Percentiles rank a stretch among this genome's conserved stretches.
phyloP scores from a whole-genome alignment of 768 basidiomycete species.

The Austroboletus eburneus region DNA sequence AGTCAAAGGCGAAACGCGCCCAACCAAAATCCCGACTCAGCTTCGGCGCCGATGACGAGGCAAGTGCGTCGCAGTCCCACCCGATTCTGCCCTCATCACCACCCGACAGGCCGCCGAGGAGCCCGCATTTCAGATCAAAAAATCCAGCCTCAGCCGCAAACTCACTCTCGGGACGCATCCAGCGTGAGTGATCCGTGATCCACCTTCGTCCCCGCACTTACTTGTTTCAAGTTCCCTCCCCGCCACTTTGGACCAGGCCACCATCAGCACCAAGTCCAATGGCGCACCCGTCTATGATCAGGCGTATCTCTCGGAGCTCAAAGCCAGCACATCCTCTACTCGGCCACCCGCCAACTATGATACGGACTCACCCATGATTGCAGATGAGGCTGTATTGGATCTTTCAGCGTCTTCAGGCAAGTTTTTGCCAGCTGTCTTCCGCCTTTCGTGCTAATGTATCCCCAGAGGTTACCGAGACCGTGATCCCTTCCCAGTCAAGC shows the following conservation, averaged over 20 bases:
- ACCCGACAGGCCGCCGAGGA: constrained; percentile 47
- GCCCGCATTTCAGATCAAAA: constrained; percentile 75
- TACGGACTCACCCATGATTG: constrained; percentile 43
- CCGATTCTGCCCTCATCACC: constrained; percentile 22
- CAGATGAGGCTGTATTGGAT: constrained; percentile 39
- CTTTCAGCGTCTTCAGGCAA: constrained; percentile 30
- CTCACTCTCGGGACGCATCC: constrained; percentile 53
- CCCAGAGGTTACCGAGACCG: constrained; percentile 37
- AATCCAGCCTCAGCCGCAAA: constrained; percentile 70
- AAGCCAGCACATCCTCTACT: constrained; percentile 65
- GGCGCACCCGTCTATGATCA: constrained; percentile 64
- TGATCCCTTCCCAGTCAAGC: constrained; percentile 67
- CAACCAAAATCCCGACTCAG: constrained; percentile 68
- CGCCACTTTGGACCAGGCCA: constrained; percentile 50
- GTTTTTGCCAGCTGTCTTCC: background rate
- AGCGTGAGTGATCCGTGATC: constrained; percentile 34
- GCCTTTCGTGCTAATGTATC: constrained; percentile 3
- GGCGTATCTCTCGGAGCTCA: constrained; percentile 71
- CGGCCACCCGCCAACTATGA: constrained; percentile 44
- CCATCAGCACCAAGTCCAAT: constrained; percentile 41
- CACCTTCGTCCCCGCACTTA: constrained; percentile 4
- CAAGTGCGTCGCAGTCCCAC: constrained; percentile 29
- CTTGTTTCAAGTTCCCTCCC: constrained; percentile 35
- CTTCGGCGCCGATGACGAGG: constrained; percentile 72
- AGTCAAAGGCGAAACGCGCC: constrained; percentile 64